Evolutionary conservation across 208 protist genomes (phyloP).

Genomic region (Leishmania braziliensis): DNA sequence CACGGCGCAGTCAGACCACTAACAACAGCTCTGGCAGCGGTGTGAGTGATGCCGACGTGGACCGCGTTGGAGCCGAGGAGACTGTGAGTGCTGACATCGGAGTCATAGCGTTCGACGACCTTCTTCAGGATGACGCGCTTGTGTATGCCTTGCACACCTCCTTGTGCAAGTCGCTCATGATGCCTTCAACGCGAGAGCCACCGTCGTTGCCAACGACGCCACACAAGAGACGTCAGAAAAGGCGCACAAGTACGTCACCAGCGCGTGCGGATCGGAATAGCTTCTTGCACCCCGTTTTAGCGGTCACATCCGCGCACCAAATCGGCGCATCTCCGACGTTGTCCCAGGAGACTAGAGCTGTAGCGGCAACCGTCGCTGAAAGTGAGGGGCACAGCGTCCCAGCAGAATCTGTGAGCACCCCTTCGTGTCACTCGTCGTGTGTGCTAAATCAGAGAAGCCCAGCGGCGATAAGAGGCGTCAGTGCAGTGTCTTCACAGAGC

Average conservation of each 20-base stretch:
- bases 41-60: neutral
- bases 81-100: neutral
- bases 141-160: conserved; percentile 23
- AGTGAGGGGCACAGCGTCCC: neutral
- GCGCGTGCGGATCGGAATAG: neutral
- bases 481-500: neutral
- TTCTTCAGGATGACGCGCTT: conserved; percentile 26
- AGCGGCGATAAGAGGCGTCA: neutral
- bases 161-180: conserved; percentile 26
- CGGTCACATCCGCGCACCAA: neutral
- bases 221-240: neutral
- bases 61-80: neutral
- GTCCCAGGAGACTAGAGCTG: neutral
- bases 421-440: neutral
- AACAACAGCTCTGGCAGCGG: neutral
- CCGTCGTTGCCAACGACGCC: neutral
- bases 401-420: neutral
- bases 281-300: too few relatives aligned
- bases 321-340: neutral
- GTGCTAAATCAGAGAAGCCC: neutral
- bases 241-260: neutral
- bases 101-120: conserved; percentile 27
- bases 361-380: neutral
- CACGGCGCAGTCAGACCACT: neutral
- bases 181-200: conserved; percentile 23